phyloP scores from a whole-genome alignment of 805 yeast species.

The Saccharomycopsis guyanensis region DNA sequence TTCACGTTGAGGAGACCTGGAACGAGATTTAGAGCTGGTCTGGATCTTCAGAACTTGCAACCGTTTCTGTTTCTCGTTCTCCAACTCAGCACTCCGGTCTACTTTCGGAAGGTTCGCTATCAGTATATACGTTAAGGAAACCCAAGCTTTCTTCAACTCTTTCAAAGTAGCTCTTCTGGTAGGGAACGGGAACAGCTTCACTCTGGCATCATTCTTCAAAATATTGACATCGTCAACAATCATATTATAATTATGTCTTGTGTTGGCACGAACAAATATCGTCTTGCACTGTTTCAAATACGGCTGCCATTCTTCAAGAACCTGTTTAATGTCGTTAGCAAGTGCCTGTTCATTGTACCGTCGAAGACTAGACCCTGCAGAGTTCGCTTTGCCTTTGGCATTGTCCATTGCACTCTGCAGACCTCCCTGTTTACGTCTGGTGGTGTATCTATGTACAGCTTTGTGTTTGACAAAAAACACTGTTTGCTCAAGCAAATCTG shows the following conservation, averaged over 20 bases:
- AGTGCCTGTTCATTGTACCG: conserved; percentile 85
- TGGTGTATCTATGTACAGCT: conserved; percentile 90
- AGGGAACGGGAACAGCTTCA: conserved; percentile 76
- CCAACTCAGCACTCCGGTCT: conserved; percentile 27
- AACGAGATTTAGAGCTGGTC: conserved; percentile 19
- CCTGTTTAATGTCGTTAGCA: conserved; percentile 64
- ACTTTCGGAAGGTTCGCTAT: conserved; percentile 48
- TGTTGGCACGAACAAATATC: conserved; percentile 77
- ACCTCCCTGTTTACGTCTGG: conserved; percentile 97
- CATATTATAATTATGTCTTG: conserved; percentile 54
- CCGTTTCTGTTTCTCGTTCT: conserved; percentile 21
- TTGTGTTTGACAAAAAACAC: conserved; percentile 67
- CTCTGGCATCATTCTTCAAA: conserved; percentile 49
- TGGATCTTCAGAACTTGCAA: conserved; percentile 25
- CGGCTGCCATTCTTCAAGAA: conserved; percentile 58
- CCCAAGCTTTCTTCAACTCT: conserved; percentile 83
- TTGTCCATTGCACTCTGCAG: conserved; percentile 89
- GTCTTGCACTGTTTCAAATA: conserved; percentile 54
- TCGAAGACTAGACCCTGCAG: conserved; percentile 89
- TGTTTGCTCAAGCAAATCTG: conserved; percentile 49
- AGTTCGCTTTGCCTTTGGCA: conserved; percentile 89
- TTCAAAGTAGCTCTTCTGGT: conserved; percentile 78
- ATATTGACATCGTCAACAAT: conserved; percentile 43
- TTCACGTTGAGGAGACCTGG: too few relatives aligned
- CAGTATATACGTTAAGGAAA: conserved; percentile 55